These are phyloP conservation scores for Astragalus glycyphyllos DNA, from an alignment of 306 rosid genomes.

Conservation along the genomic window DNA sequence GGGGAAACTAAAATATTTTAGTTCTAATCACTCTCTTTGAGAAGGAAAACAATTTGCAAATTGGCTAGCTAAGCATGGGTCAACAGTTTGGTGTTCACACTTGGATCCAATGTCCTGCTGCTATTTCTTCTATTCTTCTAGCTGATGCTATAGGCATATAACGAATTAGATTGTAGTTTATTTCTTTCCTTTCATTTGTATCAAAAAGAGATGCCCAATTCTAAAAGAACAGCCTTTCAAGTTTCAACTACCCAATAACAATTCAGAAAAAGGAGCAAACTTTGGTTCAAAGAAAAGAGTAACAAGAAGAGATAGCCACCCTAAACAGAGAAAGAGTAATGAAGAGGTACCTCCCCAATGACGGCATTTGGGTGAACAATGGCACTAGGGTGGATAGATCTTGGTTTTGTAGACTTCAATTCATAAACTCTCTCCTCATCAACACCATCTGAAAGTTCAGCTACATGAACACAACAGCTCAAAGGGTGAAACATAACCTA, in stretches of 20 bases:
- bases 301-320: not conserved
- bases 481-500: not conserved
- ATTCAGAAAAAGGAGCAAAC: constrained; percentile 28
- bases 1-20: no score
- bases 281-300: not conserved
- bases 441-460: constrained; percentile 42
- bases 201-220: not conserved
- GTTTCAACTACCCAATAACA: constrained; percentile 1
- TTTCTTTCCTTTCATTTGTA: not conserved
- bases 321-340: constrained; percentile 1
- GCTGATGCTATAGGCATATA: no score
- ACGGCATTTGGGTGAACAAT: constrained; percentile 77
- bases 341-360: constrained; percentile 64
- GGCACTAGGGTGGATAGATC: constrained; percentile 70
- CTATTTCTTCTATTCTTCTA: no score
- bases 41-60: no score
- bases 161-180: no score
- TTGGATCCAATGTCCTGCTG: no score
- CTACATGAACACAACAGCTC: constrained; percentile 16
- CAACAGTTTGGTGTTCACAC: no score
- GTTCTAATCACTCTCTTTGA: no score
- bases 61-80: no score
- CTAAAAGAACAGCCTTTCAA: not conserved
- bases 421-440: constrained; percentile 42
- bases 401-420: constrained; percentile 28